Evolutionary conservation across 371 early-diverging fungal genomes (phyloP), one percentile per base, ranked within the genome.

Genomic region (Astathelohania contejeani): DNA sequence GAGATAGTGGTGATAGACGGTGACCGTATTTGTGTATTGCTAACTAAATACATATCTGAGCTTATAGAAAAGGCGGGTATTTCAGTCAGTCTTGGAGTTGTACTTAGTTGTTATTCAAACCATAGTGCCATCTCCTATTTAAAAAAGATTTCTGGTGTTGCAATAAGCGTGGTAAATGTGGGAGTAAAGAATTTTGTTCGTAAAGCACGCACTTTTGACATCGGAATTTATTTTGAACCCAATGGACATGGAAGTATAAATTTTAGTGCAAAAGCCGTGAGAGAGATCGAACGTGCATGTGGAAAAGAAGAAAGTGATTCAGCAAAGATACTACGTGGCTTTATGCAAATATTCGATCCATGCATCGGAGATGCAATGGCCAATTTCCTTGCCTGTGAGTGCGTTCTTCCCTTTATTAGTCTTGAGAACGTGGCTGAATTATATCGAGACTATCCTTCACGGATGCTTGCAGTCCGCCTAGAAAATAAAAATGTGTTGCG

Each of bases 151-250:
- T 59, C 65, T 29, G 37, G 54, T 10, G 54, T 63, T 12, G 57
- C 62, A 25, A 19, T 16, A 12, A 44, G 48, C n/a, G 27, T 62
- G 45, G 88, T 87, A 1, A 78, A 83, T 32, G 96, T 96, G 20
- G 99, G 99, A 62, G 95, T 98, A 56, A 98, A 98, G 80, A 88
- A 98, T 76, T 79, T 96, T 70, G 91, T 93, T 63, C 90, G 87
- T 70, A 88, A 87, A 69, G 95, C 95, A 37, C 81, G 84, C 66
- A 81, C 85, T 60, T 95, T 84, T 74, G 90, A 88, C 73, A 82
- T 95, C 58, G 94, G 97, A 65, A 88, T 94, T 38, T 98, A 94
- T 78, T 96, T 95, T 82, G 99, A 98, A 74, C 93, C 94, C 32
- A 96, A 96, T 62, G 99, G 99, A 49, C 99, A 98, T 72, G 99